Evolutionary conservation across 2,329 filamentous ascomycete genomes (phyloP), one percentile per base, ranked within the genome.

Genomic region (Chrysosporium queenslandicum): DNA sequence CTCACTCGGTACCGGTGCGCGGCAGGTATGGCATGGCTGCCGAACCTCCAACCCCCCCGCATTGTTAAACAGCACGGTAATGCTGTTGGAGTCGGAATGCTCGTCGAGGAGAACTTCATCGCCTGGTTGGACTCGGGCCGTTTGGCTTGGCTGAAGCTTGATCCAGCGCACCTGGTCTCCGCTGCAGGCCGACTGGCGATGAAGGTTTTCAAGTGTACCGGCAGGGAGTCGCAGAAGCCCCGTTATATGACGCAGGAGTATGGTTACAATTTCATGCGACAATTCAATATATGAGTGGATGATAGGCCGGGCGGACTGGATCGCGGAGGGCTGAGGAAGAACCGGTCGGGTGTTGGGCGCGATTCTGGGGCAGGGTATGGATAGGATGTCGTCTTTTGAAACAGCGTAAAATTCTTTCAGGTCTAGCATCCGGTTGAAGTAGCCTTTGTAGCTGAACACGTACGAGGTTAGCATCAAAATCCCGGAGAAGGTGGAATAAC

Each of bases 101-200:
- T 56, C 55, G 27, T 56, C 54, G 4, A 56, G 42, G 21, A 56
- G 29, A 12, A 54, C 32, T 20, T 52, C 41, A n/a, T 56, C 52
- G 12, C 37, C 37, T 23, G 51, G 46, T 1, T 40, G 16, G 6
- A 41, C 14, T 16, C 47, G 42, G 4, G 34, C 21, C 18, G 50
- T 46, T 14, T 36, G 27, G 40, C 50, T 55, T 3, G 54, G 36
- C 42, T 54, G 52, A 14, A 56, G 49, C 32, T 54, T 56, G 27
- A 56, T 56, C 54, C 54, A 56, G 2, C 54, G 54, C 8, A 56
- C 47, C 20, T 55, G 53, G 12, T 55, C 53, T n/a, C 53, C 53
- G 32, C 53, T 55, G 25, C 45, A 48, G 3, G 49, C 53, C 7
- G 39, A 16, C 8, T 40, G 53, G n/a, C 53, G 53, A 41, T 55